A percentile compares a stretch with the other conserved stretches of the same genome.
Conservation (phyloP, 163 green algal species). For the Dunaliella salina region DNA sequence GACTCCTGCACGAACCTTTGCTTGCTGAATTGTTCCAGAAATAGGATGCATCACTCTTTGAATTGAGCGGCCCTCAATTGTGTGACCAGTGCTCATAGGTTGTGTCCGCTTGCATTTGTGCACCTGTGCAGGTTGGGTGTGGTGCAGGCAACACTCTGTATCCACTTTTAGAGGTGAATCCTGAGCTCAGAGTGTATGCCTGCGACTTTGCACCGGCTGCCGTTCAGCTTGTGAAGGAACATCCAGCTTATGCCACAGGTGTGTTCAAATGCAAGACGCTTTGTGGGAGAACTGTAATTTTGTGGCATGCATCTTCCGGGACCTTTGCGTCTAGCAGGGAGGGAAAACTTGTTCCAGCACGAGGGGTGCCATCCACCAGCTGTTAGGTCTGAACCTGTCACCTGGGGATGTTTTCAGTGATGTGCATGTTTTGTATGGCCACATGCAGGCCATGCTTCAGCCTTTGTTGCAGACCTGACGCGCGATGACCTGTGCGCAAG, state of each 20-base stretch:
- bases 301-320: background rate
- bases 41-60: background rate
- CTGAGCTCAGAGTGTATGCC: constrained; percentile 56
- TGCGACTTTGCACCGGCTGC: constrained; percentile 85
- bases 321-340: no score
- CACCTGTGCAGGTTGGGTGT: constrained; percentile 73
- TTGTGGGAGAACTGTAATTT: background rate
- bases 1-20: no score
- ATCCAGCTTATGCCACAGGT: constrained; percentile 32
- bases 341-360: no score
- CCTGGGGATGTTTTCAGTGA: background rate
- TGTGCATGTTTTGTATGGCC: background rate
- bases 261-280: background rate
- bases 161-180: constrained; percentile 78
- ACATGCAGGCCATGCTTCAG: constrained; percentile 40
- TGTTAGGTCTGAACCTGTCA: background rate
- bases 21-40: no score
- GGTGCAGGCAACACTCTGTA: constrained; percentile 89
- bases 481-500: constrained; percentile 33
- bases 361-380: background rate
- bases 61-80: background rate
- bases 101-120: background rate
- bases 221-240: constrained; percentile 60
- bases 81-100: background rate
- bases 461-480: constrained; percentile 86